These are phyloP conservation scores for Phytophthora tubulina DNA, from an alignment of 352 stramenopile genomes.

Conservation along the genomic window DNA sequence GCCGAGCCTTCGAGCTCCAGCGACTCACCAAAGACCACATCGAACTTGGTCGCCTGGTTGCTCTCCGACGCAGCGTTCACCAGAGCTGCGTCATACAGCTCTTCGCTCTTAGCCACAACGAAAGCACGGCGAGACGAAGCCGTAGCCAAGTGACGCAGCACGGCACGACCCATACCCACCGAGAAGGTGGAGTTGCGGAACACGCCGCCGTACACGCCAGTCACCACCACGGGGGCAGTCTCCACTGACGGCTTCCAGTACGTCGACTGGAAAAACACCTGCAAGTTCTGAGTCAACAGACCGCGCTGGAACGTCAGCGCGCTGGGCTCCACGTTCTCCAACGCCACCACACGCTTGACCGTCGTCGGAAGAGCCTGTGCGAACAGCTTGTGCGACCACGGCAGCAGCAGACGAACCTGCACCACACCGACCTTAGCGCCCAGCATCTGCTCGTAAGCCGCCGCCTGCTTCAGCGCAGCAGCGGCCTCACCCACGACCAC, in stretches of 20 bases:
- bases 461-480: constrained; percentile 61
- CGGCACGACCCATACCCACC: constrained; percentile 69
- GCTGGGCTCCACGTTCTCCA: constrained; percentile 73
- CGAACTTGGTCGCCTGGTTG: constrained; percentile 59
- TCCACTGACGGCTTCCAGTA: constrained; percentile 41
- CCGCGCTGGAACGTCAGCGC: constrained; percentile 74
- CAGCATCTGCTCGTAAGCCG: constrained; percentile 81
- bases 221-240: constrained; percentile 55
- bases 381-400: constrained; percentile 84
- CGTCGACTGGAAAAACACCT: constrained; percentile 77
- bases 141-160: constrained; percentile 64
- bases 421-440: constrained; percentile 81
- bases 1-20: constrained; percentile 55
- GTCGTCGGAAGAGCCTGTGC: constrained; percentile 63
- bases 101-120: constrained; percentile 85
- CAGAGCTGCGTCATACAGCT: constrained; percentile 64
- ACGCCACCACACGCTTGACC: constrained; percentile 67
- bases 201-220: constrained; percentile 74
- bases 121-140: constrained; percentile 63
- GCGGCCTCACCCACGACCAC: constrained; percentile 77
- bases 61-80: constrained; percentile 40
- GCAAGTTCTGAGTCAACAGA: constrained; percentile 74
- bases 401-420: constrained; percentile 75
- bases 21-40: constrained; percentile 63
- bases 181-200: constrained; percentile 76